Base-by-base conservation (phyloP, 2,329 filamentous ascomycete genomes). In the Ophiocordyceps camponoti-rufipedis region DNA sequence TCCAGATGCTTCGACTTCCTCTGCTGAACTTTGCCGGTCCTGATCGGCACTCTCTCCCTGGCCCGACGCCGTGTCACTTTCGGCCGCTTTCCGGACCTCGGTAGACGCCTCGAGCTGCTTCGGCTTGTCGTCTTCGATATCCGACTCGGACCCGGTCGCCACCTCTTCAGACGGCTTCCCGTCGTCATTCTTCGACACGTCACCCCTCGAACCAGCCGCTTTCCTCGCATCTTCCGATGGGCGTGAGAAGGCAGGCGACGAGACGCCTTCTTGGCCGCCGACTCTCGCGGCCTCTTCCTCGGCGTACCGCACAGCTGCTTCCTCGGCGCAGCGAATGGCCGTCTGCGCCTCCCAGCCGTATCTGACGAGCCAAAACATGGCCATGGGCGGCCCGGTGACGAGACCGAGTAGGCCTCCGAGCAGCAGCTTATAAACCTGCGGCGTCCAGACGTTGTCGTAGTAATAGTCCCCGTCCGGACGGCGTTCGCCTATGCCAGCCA, bases 341-440 rank as follows among this genome's bases (percentile, higher is more conserved):
- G 35, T 18, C 35, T 38, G 35, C n/a, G 35, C n/a, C 35, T 38
- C 35, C 35, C 35, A 38, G 6, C 35, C 35, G 35, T 38, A 38
- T n/a, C 35, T 38, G 14, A n/a, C 35, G 14, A 74, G 57, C 71
- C 71, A 74, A 48, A 72, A 70, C 18, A 61, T 51, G 33, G 65
- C 67, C 57, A 72, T 68, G 9, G 60, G 50, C 1, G 71, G 71
- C 42, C 69, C 70, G 39, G 64, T 66, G 40, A 71, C 44, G 42
- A 71, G 49, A 7, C 64, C 67, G 28, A 72, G 56, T 39, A 67
- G 48, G 7, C 62, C 70, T 12, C 69, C 70, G 33, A 69, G 60
- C 13, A 72, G 53, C 11, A 64, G 55, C 58, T 74, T 74, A 58
- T 72, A 74, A 29, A 68, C 51, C 50, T 70, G 58, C 9, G 70